phyloP scores from a whole-genome alignment of 345 rosid genomes.

The Cochlearia excelsa region DNA sequence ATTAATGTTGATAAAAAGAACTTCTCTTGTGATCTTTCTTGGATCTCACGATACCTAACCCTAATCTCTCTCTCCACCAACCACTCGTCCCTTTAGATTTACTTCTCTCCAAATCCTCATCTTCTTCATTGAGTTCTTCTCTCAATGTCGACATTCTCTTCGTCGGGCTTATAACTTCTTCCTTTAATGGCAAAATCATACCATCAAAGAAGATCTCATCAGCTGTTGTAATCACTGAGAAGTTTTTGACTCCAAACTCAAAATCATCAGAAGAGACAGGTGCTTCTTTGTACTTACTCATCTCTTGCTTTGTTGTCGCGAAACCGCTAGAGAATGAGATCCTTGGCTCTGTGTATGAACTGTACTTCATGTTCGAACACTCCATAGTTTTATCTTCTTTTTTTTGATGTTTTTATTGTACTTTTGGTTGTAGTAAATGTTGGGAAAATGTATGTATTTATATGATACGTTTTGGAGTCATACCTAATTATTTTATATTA shows the following conservation, averaged over 20 bases:
- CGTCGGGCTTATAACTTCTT: constrained; percentile 30
- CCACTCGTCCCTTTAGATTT: constrained; percentile 35
- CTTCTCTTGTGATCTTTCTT: constrained; percentile 38
- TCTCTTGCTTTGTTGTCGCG: constrained; percentile 42
- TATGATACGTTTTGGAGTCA: constrained; percentile 12
- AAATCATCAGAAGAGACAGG: constrained; percentile 77
- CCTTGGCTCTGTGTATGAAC: constrained; percentile 61
- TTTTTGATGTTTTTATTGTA: constrained; percentile 6
- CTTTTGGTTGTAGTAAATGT: constrained; percentile 5
- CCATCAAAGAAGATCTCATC: constrained; percentile 81
- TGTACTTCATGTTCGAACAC: constrained; percentile 44
- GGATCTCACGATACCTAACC: constrained; percentile 33
- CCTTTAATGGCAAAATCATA: constrained; percentile 58
- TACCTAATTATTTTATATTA: constrained; percentile 2
- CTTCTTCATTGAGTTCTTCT: constrained; percentile 58
- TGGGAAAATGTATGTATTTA: constrained; percentile 18
- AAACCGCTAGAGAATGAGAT: constrained; percentile 92
- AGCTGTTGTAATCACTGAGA: constrained; percentile 71
- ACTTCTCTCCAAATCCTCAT: constrained; percentile 23
- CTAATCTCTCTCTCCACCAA: constrained; percentile 40
- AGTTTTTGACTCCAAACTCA: constrained; percentile 55
- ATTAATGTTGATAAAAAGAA: constrained; percentile 24
- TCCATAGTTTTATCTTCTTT: constrained; percentile 23
- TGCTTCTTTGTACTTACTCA: constrained; percentile 60
- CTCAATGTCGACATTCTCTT: constrained; percentile 56